Base-by-base conservation (phyloP, 441 rosid genomes). In the Gossypium gossypioides region DNA sequence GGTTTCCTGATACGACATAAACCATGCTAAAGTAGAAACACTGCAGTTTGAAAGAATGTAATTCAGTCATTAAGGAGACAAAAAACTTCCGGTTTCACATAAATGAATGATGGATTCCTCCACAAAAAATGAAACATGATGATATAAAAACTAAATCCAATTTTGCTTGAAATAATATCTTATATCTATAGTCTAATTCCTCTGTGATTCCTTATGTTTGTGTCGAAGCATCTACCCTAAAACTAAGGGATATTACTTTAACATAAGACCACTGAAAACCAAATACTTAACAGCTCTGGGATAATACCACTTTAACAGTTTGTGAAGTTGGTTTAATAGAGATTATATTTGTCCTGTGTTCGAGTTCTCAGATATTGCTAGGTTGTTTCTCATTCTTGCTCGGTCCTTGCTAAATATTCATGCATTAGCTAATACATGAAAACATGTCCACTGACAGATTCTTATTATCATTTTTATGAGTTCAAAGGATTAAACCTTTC, bases 21-120 rank as follows among this genome's bases (percentile, higher is more conserved):
- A 96, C 97, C 98, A 92, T 25, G 99, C 99, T 74, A 96, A 85
- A 84, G 98, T 88, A 81, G 99, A 95, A 78, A 95, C 96, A 81
- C 98, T 92, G 96, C 85, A 86, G 75, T 77, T 71, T 19, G 25
- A 58, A 66, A 72, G 18, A 22, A 57, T 55, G 34, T 56, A 74
- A 50, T 51, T 75, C 62, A 73, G 68, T 34, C 54, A 32, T 21
- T 50, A 55, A 58, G 37, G 42, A 48, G 16, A 32, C 27, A 51
- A 60, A 32, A 25, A 40, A 24, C 25, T 58, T 54, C 21, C 66
- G 15, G 40, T 13, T 46, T 66, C 19, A 16, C 44, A 44, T 22
- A 21, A 58, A 57, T 3, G n/a, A 71, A 42, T 9, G 42, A 57
- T 40, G 34, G 55, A 58, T 58, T 58, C 37, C 3, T 21, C n/a